Base-by-base conservation (phyloP, 352 stramenopile species). In the Phytophthora melonis region DNA sequence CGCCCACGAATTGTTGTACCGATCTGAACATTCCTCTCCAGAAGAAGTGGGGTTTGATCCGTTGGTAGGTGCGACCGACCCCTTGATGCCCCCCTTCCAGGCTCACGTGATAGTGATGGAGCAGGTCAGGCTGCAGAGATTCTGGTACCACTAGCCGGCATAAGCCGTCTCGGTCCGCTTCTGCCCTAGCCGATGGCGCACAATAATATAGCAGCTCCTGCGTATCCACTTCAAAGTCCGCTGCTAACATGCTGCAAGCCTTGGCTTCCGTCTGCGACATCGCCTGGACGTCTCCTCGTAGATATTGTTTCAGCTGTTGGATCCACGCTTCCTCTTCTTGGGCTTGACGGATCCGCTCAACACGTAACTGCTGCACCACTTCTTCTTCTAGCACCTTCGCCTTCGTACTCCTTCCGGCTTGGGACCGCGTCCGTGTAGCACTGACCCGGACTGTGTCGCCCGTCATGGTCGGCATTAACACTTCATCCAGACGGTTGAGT, bases 251-350 rank as follows among this genome's bases (percentile, higher is more conserved):
- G 5, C 3, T n/a, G 25, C 56, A 71, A 0, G 2, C 10, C 0
- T 43, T 16, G 1, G 16, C 55, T 1, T 9, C 27, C 6, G 0
- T 14, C 10, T 14, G 27, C 3, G 30, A 45, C 11, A 70, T 19
- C 16, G 10, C 5, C 2, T 9, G 2, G 0, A 71, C 7, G 0
- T 71, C 32, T 10, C 64, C 64, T 36, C 0, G 47, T 3, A 49
- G 14, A 47, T n/a, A 19, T 27, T 21, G 13, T 10, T 61, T 65
- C 2, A 66, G 27, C 18, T 61, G 10, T 2, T 3, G 0, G 9
- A 71, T 71, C 47, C 47, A 71, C 1, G 16, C 9, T 10, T 71
- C 64, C 21, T 65, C 56, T 13, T 62, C 27, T 5, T 30, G 64
- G 0, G 56, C 56, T 5, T 50, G 39, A 0, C 18, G 25, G 23